A percentile compares a stretch with the other conserved stretches of the same genome.
These are phyloP conservation scores for Blastobotrys attinorum DNA, from an alignment of 805 yeast genomes.

Conservation along the genomic window DNA sequence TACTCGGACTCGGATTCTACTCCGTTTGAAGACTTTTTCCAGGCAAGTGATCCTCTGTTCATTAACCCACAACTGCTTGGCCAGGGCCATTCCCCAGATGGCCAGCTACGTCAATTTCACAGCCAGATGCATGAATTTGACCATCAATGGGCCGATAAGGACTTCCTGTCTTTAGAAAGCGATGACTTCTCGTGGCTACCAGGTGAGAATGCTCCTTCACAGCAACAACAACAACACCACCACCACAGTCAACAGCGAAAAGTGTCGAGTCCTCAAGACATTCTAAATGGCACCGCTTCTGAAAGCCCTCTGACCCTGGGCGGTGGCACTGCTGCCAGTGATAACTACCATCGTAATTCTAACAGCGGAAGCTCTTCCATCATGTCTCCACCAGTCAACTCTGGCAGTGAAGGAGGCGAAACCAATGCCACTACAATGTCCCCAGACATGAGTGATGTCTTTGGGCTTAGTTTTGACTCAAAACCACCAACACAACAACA, in stretches of 20 bases:
- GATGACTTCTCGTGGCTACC: not conserved
- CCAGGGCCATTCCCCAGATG: not conserved
- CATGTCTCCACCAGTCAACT: not conserved
- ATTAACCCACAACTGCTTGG: conserved; percentile 21
- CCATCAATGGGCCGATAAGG: not conserved
- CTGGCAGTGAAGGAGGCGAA: conserved; percentile 1
- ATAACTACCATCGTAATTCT: too few relatives aligned
- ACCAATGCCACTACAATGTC: not conserved
- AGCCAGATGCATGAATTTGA: not conserved
- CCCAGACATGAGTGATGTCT: not conserved
- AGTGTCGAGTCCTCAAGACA: not conserved
- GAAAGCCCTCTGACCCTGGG: not conserved
- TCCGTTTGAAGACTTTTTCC: conserved; percentile 53
- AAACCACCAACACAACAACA: not conserved
- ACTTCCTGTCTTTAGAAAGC: not conserved
- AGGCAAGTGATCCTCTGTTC: conserved; percentile 17
- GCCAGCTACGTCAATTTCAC: not conserved
- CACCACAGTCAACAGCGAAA: not conserved
- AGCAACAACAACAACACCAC: conserved; percentile 1
- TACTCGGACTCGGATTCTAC: conserved; percentile 33
- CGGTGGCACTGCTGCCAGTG: too few relatives aligned
- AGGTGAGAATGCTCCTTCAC: not conserved
- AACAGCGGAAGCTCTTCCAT: not conserved
- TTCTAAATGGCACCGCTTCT: not conserved
- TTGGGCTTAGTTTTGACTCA: not conserved